phyloP scores from a whole-genome alignment of 2,329 filamentous ascomycete species.

The Cladosporium sp. region DNA sequence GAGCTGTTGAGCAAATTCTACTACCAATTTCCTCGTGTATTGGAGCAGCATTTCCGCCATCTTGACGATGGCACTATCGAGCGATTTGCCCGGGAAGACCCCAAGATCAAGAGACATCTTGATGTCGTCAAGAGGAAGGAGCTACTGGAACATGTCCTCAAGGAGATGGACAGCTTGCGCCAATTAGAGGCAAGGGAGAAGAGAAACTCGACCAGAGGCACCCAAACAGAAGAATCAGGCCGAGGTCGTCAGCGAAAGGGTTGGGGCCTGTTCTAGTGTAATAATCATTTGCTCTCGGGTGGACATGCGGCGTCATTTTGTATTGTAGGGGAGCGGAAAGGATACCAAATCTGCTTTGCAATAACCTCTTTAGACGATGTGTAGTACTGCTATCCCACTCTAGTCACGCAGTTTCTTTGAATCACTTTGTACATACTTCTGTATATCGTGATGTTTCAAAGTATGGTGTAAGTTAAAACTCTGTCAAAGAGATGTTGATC shows the following conservation, averaged over 20 bases:
- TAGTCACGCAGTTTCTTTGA: neutral
- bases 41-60: conserved; percentile 78
- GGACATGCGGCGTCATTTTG: neutral
- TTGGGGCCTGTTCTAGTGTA: conserved; percentile 30
- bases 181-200: conserved; percentile 75
- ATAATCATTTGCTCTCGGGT: neutral
- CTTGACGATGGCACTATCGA: conserved; percentile 71
- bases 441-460: too few species aligned
- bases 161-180: conserved; percentile 90
- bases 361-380: neutral
- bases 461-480: too few species aligned
- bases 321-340: neutral
- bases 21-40: conserved; percentile 88
- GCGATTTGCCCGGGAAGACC: conserved; percentile 86
- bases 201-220: conserved; percentile 42
- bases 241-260: conserved; percentile 27
- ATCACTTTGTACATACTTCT: too few species aligned
- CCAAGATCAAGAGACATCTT: conserved; percentile 80
- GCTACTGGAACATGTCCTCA: conserved; percentile 82
- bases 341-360: conserved; percentile 1
- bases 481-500: too few species aligned
- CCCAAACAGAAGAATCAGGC: conserved; percentile 25
- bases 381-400: conserved; percentile 1
- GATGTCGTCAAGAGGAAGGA: conserved; percentile 92
- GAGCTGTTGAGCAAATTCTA: conserved; percentile 96